Evolutionary conservation across 2,329 filamentous ascomycete genomes (phyloP).

Genomic region (Periconia digitata): DNA sequence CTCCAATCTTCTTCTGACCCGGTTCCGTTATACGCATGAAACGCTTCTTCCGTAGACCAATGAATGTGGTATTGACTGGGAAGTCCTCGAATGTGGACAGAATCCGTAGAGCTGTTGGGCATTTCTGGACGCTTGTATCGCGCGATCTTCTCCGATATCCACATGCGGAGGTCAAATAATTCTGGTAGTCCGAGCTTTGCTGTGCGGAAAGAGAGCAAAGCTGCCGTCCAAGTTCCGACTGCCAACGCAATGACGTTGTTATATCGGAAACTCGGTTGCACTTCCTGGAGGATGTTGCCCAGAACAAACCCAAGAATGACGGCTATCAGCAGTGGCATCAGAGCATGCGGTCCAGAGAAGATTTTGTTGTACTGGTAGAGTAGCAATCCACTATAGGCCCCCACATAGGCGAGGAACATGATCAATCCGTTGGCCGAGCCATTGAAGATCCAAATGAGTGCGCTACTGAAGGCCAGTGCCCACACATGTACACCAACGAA

Average conservation of each 20-base stretch:
- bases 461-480: slow-evolving; percentile 53
- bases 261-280: slow-evolving; percentile 47
- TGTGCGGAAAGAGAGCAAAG: slow-evolving; percentile 51
- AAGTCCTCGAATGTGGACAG: slow-evolving; percentile 27
- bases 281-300: slow-evolving; percentile 48
- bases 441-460: slow-evolving; percentile 57
- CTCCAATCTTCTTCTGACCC: slow-evolving; percentile 51
- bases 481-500: slow-evolving; percentile 57
- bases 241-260: slow-evolving; percentile 53
- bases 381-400: slow-evolving; percentile 55
- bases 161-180: slow-evolving; percentile 27
- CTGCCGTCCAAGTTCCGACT: slow-evolving; percentile 55
- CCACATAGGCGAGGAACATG: slow-evolving; percentile 54
- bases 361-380: slow-evolving; percentile 55
- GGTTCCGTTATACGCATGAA: slow-evolving; percentile 48
- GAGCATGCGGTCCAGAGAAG: slow-evolving; percentile 52
- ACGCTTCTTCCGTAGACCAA: slow-evolving; percentile 29
- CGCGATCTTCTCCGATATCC: slow-evolving; percentile 25
- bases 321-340: slow-evolving; percentile 52
- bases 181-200: slow-evolving; percentile 53
- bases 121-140: slow-evolving; percentile 13
- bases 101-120: slow-evolving; percentile 18
- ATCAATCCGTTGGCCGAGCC: slow-evolving; percentile 44
- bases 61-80: slow-evolving; percentile 21
- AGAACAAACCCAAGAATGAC: slow-evolving; percentile 50